Evolutionary conservation across 176 grass and related monocot genomes (phyloP), one percentile per base, ranked within the genome.

Genomic region (Saccharum officinarum): DNA sequence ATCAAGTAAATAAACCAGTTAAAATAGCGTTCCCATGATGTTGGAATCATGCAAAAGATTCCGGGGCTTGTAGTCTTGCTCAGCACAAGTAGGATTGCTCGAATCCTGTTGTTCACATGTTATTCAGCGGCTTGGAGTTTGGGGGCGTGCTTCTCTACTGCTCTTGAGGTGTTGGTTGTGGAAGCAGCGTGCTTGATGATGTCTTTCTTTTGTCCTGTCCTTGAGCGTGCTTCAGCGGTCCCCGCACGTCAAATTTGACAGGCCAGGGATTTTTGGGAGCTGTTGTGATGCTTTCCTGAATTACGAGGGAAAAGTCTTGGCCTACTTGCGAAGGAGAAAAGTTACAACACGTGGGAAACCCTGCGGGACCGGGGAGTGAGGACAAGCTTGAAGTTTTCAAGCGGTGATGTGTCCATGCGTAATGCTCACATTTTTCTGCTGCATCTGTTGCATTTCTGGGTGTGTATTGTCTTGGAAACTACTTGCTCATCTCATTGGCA

Each of bases 401-500:
- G 71, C 8, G 74, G 69, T 62, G 30, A 28, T 46, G 16, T 17
- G 23, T 12, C 47, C 85, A 49, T 78, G 40, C 57, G 20, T 17
- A 78, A 54, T 8, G 36, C 61, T 17, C 54, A 28, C 80, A 59
- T 59, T 36, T 80, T 54, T 33, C 31, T 80, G 41, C 15, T 76
- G 37, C n/a, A 7, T 57, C 37, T 82, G 40, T 31, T 78, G 62
- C 81, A 8, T 4, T 62, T 60, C 63, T 18, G 65, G 52, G 67
- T 20, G 15, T 17, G 73, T 62, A 25, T 52, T 66, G 75, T 65
- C 67, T 54, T 10, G 67, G 67, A 67, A 62, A 80, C 59, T 60
- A 75, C 49, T 81, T 76, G 82, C 31, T 79, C 44, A 78, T 86
- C 73, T 74, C 33, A 17, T 90, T 67, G 67, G 50, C 83, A 78